These are phyloP conservation scores for Psilocybe subaeruginosa DNA, from an alignment of 768 basidiomycete genomes.

Conservation along the genomic window DNA sequence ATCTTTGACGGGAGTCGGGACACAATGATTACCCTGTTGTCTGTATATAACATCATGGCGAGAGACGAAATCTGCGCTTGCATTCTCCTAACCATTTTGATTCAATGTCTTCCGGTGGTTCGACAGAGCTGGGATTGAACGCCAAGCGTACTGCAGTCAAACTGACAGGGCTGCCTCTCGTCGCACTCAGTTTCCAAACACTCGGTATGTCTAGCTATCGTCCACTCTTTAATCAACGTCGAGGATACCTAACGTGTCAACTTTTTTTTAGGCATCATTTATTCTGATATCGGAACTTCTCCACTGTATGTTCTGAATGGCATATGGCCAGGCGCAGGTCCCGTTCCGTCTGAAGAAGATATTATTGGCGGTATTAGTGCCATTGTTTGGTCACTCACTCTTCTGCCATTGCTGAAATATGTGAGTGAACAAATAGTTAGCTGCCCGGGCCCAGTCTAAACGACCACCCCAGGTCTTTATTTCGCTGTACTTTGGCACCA, in stretches of 20 bases:
- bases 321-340: constrained; percentile 54
- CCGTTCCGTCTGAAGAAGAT: constrained; percentile 57
- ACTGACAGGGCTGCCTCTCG: constrained; percentile 32
- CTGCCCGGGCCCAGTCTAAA: background rate
- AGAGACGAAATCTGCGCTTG: background rate
- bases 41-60: constrained; percentile 1
- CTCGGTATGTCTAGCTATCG: constrained; percentile 24
- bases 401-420: constrained; percentile 68
- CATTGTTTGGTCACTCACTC: constrained; percentile 65
- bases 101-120: constrained; percentile 18
- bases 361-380: constrained; percentile 65
- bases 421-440: constrained; percentile 32
- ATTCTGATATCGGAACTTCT: constrained; percentile 58
- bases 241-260: background rate
- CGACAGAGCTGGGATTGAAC: constrained; percentile 29
- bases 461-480: constrained; percentile 44
- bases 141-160: constrained; percentile 34
- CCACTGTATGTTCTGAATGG: constrained; percentile 70
- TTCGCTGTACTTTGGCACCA: constrained; percentile 40
- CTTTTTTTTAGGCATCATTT: constrained; percentile 39
- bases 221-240: background rate
- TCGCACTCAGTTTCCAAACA: constrained; percentile 36
- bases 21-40: background rate
- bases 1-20: background rate
- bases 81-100: background rate